phyloP scores from a whole-genome alignment of 306 rosid genomes.

The Rubus idaeus region DNA sequence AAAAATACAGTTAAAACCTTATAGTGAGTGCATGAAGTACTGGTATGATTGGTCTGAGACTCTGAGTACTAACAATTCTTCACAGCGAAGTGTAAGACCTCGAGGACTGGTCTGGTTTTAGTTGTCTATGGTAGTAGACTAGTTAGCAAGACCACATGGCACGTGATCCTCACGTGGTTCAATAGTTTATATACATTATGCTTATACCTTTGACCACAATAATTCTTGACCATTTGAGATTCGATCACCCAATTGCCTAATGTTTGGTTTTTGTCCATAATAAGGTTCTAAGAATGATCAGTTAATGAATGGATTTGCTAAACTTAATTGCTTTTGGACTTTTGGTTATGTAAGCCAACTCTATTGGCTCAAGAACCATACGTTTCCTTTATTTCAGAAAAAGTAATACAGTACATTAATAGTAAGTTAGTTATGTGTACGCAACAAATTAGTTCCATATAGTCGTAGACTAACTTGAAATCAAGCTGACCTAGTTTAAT shows the following conservation, averaged over 20 bases:
- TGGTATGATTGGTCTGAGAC: slow-evolving; percentile 23
- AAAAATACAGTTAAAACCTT: slow-evolving; percentile 14
- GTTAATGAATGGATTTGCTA: neutral
- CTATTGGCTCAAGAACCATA: too few relatives aligned
- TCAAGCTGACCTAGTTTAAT: too few relatives aligned
- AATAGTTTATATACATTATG: neutral
- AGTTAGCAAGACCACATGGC: neutral
- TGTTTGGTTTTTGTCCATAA: slow-evolving; percentile 5
- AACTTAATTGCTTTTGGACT: neutral
- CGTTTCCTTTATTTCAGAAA: too few relatives aligned
- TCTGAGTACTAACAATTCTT: neutral
- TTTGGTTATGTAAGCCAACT: neutral
- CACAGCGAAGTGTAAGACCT: neutral
- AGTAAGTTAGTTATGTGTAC: too few relatives aligned
- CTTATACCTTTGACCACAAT: neutral
- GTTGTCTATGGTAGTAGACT: neutral
- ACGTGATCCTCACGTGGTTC: neutral
- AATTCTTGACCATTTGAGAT: neutral
- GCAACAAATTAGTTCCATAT: too few relatives aligned
- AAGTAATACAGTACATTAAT: too few relatives aligned
- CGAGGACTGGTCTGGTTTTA: slow-evolving; percentile 10
- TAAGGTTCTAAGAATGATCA: neutral
- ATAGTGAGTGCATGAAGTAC: slow-evolving; percentile 27
- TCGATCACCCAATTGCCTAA: neutral
- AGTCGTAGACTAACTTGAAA: too few relatives aligned